phyloP scores from a whole-genome alignment of 768 basidiomycete species.

The Leccinum rimulosum region DNA sequence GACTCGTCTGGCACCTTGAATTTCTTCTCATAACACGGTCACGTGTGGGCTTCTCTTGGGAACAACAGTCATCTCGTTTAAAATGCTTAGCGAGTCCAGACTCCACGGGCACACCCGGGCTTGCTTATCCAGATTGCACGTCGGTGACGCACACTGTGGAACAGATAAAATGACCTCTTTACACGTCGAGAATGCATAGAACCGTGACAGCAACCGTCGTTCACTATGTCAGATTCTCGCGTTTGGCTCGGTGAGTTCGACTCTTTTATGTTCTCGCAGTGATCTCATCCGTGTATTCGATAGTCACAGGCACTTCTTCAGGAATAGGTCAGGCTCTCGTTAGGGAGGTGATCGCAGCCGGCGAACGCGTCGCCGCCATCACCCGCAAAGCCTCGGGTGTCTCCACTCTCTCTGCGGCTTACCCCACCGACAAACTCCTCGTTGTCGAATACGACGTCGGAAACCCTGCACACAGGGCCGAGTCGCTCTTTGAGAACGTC shows the following conservation, averaged over 20 bases:
- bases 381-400: constrained; percentile 25
- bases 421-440: constrained; percentile 22
- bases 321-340: constrained; percentile 39
- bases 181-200: background rate
- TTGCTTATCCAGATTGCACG: no score
- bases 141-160: background rate
- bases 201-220: background rate
- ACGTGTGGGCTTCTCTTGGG: background rate
- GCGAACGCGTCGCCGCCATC: constrained; percentile 30
- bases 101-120: no score
- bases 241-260: constrained; percentile 23
- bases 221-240: constrained; percentile 18
- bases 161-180: constrained; percentile 11
- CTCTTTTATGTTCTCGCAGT: background rate
- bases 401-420: constrained; percentile 12
- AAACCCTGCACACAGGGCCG: constrained; percentile 14
- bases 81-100: no score
- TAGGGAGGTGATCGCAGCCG: constrained; percentile 23
- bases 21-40: background rate
- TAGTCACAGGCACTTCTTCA: constrained; percentile 42
- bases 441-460: constrained; percentile 32
- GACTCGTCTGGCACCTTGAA: no score
- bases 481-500: constrained; percentile 21
- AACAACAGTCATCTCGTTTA: no score
- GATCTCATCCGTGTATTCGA: background rate